Base-by-base conservation (phyloP, 768 basidiomycete species). In the Mycena alexandri region DNA sequence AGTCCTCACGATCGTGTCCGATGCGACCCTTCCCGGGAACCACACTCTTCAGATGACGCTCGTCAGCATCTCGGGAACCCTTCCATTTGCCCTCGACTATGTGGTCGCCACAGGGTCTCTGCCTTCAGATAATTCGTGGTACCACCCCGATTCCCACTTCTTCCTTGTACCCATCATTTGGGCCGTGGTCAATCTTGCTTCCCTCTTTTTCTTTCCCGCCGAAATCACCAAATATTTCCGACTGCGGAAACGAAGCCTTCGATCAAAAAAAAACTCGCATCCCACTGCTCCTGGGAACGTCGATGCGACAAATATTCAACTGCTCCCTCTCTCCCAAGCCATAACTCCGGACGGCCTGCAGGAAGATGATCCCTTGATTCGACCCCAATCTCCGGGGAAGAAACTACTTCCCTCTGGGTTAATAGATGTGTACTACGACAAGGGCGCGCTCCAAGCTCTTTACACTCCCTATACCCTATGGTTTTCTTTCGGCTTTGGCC, bases 11-110 rank as follows among this genome's bases (percentile, higher is more conserved):
- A 14, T 60, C 17, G 8, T 60, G 11, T 36, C 46, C 5, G 58
- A 60, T 21, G 47, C 58, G 9, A 59, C 57, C 9, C 57, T 59
- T 46, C 44, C 57, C 17, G 57, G 57, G 25, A 36, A 59, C 33
- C 57, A 59, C 24, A 48, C 46, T 12, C 57, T 59, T 2, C 44
- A 59, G 11, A 48, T 59, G 25, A 33, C 8, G 16, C 44, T 59
- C 12, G 34, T 46, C 12, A 59, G 41, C 44, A 19, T 14, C 12
- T 59, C 57, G 3, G 57, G 57, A 14, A 34, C 17, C 33, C 46
- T 59, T 1, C 44, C 44, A 19, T 36, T 59, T 21, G 33, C 57
- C 21, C 29, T 59, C 19, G 57, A 59, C 41, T 59, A 59, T 48
- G 57, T 48, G 57, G 57, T 48, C 21, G 57, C 25, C 17, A 59